Evolutionary conservation across 257 asterid species (phyloP).

Genomic region (Linderniella brevidens): DNA sequence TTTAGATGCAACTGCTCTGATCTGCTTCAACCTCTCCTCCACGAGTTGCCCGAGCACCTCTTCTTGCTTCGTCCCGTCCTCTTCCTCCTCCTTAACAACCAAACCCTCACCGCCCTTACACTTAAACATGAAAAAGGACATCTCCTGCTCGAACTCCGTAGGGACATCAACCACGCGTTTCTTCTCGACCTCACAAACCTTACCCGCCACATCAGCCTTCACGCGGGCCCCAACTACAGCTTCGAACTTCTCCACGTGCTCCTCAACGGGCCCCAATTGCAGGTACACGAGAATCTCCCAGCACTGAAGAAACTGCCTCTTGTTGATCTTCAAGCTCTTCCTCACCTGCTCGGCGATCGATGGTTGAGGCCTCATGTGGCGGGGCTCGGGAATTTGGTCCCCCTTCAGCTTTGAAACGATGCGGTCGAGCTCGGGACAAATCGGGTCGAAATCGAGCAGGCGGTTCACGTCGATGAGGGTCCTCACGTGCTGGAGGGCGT

Average conservation of each 20-base stretch:
- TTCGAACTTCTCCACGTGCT: slow-evolving; percentile 37
- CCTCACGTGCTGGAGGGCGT: slow-evolving; percentile 74
- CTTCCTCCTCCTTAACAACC: slow-evolving; percentile 30
- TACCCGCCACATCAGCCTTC: slow-evolving; percentile 65
- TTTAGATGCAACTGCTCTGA: slow-evolving; percentile 27
- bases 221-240: slow-evolving; percentile 35
- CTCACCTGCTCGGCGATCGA: slow-evolving; percentile 43
- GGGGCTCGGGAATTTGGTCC: slow-evolving; percentile 29
- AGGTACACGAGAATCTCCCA: slow-evolving; percentile 91
- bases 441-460: slow-evolving; percentile 42
- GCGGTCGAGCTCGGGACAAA: slow-evolving; percentile 32
- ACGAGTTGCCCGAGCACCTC: slow-evolving; percentile 54
- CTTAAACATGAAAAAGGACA: slow-evolving; percentile 77
- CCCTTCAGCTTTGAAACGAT: slow-evolving; percentile 35
- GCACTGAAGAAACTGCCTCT: slow-evolving; percentile 66
- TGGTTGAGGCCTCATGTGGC: slow-evolving; percentile 26
- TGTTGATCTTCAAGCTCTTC: slow-evolving; percentile 63
- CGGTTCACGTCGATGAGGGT: slow-evolving; percentile 66
- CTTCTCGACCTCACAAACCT: slow-evolving; percentile 47
- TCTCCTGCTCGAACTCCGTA: slow-evolving; percentile 44
- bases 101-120: slow-evolving; percentile 24
- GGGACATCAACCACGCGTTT: slow-evolving; percentile 59
- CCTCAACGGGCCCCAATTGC: slow-evolving; percentile 30
- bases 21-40: slow-evolving; percentile 60
- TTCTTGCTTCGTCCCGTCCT: slow-evolving; percentile 25